Conservation (phyloP, 306 rosid genomes). For the Pachyrhizus erosus region DNA sequence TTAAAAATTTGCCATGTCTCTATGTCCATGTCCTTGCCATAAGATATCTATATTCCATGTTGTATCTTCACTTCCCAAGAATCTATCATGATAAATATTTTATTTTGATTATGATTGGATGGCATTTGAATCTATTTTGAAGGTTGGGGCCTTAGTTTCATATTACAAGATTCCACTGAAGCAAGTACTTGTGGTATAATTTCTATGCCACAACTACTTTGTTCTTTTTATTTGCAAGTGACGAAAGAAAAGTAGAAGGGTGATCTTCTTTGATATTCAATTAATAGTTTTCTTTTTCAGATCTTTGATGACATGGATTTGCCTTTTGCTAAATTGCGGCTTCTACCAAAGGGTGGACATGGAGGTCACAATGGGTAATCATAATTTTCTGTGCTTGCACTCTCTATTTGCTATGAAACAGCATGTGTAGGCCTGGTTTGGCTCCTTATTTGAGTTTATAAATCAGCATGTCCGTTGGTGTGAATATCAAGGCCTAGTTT, state of each 20-base stretch:
- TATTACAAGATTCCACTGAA: slow-evolving; percentile 90
- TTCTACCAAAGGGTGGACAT: slow-evolving; percentile 97
- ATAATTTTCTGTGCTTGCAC: slow-evolving; percentile 22
- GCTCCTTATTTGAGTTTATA: slow-evolving; percentile 12
- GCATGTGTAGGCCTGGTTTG: slow-evolving; percentile 6
- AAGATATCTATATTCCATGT: background rate
- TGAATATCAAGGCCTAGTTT: slow-evolving; percentile 16
- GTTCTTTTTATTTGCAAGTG: slow-evolving; percentile 18
- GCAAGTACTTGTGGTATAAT: slow-evolving; percentile 90
- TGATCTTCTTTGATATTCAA: slow-evolving; percentile 30
- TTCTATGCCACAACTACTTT: slow-evolving; percentile 37
- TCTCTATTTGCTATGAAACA: slow-evolving; percentile 23
- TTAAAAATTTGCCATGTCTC: background rate
- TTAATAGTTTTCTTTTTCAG: slow-evolving; percentile 53
- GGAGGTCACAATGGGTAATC: slow-evolving; percentile 98
- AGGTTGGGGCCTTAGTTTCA: slow-evolving; percentile 91
- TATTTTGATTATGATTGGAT: slow-evolving; percentile 43
- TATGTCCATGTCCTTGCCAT: background rate
- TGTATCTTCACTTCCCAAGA: background rate
- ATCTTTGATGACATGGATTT: slow-evolving; percentile 91
- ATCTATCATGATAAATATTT: slow-evolving; percentile 3
- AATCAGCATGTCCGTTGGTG: background rate
- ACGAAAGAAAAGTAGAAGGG: slow-evolving; percentile 23
- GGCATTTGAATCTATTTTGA: slow-evolving; percentile 47
- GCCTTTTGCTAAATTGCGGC: slow-evolving; percentile 84